Evolutionary conservation across 371 early-diverging fungal species (phyloP).

Genomic region (Mucor plumbeus): DNA sequence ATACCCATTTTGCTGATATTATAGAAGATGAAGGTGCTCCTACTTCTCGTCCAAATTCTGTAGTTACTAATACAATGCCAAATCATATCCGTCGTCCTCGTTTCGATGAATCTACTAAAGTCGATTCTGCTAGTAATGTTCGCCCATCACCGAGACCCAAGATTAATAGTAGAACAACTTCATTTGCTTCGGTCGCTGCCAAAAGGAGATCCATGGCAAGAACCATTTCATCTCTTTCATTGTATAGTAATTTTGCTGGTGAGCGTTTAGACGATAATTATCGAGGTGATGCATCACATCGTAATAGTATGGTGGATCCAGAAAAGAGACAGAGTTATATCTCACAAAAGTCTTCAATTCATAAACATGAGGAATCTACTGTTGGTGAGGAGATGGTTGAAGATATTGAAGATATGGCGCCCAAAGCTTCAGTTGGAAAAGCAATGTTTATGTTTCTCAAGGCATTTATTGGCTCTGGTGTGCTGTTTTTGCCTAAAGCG

Average conservation of each 20-base stretch:
- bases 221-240: constrained; percentile 34
- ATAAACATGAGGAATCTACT: constrained; percentile 23
- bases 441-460: constrained; percentile 80
- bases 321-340: constrained; percentile 19
- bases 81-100: constrained; percentile 12
- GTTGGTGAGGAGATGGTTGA: constrained; percentile 17
- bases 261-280: constrained; percentile 26
- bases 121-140: constrained; percentile 12
- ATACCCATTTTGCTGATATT: constrained; percentile 19
- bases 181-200: constrained; percentile 18
- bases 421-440: constrained; percentile 65
- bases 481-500: constrained; percentile 71
- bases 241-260: constrained; percentile 45
- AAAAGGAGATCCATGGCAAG: constrained; percentile 31
- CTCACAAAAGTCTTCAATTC: constrained; percentile 4
- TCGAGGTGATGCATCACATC: not conserved
- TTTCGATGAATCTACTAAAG: constrained; percentile 9
- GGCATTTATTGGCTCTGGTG: constrained; percentile 79
- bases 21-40: not conserved
- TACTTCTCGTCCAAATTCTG: not conserved
- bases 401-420: constrained; percentile 13
- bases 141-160: constrained; percentile 19
- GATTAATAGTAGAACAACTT: constrained; percentile 19
- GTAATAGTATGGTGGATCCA: constrained; percentile 7
- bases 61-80: not conserved